Percentiles rank a stretch among this genome's conserved stretches.
Evolutionary conservation across 805 yeast species (phyloP).

Genomic region (Komagataella kurtzmanii): DNA sequence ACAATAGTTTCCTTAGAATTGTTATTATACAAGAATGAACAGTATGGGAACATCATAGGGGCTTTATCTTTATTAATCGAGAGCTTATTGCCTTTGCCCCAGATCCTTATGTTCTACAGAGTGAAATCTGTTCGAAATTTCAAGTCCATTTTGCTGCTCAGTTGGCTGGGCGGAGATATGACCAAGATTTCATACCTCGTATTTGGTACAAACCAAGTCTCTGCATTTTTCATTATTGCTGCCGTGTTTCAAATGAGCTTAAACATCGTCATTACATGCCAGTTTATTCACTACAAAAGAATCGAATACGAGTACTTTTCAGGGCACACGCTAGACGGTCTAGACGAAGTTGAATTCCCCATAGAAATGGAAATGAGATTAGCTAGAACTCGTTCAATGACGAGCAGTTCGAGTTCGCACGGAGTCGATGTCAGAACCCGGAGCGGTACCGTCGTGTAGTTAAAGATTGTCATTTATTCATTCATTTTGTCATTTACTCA

Average conservation of each 20-base stretch:
- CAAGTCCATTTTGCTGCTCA: conserved; percentile 55
- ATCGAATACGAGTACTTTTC: conserved; percentile 5
- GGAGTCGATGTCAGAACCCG: neutral
- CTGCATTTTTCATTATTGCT: conserved; percentile 50
- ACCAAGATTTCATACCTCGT: conserved; percentile 61
- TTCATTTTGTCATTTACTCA: neutral
- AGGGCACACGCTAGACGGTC: neutral
- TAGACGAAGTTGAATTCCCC: neutral
- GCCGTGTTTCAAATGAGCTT: conserved; percentile 69
- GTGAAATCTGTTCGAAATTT: conserved; percentile 65
- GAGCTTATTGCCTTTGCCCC: conserved; percentile 63
- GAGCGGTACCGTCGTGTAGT: neutral
- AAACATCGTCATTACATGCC: conserved; percentile 62
- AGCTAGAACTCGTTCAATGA: neutral
- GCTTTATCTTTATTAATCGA: conserved; percentile 45
- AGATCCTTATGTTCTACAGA: conserved; percentile 56
- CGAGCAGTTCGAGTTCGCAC: neutral
- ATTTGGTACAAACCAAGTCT: conserved; percentile 64
- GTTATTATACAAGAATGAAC: conserved; percentile 11
- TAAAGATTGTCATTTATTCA: neutral
- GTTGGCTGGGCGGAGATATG: conserved; percentile 86
- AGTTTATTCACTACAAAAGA: conserved; percentile 48
- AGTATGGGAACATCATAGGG: conserved; percentile 17
- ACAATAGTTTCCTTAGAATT: conserved; percentile 9
- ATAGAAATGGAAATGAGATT: neutral